Base-by-base conservation (phyloP, 768 basidiomycete genomes). In the Podaxis sp. region DNA sequence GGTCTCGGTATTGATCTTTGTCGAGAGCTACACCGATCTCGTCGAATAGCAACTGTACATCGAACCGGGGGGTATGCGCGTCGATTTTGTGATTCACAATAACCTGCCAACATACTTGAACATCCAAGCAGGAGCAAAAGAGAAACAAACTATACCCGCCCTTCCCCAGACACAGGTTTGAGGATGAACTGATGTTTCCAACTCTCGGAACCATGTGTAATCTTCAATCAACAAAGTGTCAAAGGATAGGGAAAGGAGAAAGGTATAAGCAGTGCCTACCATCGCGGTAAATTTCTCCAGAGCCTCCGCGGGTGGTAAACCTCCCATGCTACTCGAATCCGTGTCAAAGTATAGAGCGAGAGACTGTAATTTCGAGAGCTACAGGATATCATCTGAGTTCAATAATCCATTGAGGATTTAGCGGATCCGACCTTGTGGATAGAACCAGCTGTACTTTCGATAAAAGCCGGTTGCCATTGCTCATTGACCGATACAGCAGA, bases 271-370 rank as follows among this genome's bases (percentile, higher is more conserved):
- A n/a, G 54, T 71, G 32, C 65, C 21, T 61, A 91, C 93, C 82
- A 93, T 86, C 10, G 84, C 80, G 48, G 82, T 84, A 69, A 98
- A 93, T 63, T 81, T 86, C 61, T 83, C 77, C 56, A 91, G 79
- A 14, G 87, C 87, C 61, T 93, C 88, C n/a, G 72, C 70, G 16
- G 80, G 77, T 51, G 83, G 76, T 18, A 86, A 77, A 50, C 86
- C 90, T 37, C 87, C 84, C 75, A 98, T 84, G 65, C 87, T 92
- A 16, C 78, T 74, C 2, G 91, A 84, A 70, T 99, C 95, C 0
- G 97, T 98, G 71, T 99, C 92, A 67, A 98, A 98, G 71, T 99
- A 99, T 2, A 95, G 73, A 1, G 95, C 90, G 55, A 99, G 78
- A 3, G 91, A 96, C 71, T 89, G 81, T 38, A 99, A 75, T 63